phyloP scores from a whole-genome alignment of 306 rosid species.

The Crotalaria pallida region DNA sequence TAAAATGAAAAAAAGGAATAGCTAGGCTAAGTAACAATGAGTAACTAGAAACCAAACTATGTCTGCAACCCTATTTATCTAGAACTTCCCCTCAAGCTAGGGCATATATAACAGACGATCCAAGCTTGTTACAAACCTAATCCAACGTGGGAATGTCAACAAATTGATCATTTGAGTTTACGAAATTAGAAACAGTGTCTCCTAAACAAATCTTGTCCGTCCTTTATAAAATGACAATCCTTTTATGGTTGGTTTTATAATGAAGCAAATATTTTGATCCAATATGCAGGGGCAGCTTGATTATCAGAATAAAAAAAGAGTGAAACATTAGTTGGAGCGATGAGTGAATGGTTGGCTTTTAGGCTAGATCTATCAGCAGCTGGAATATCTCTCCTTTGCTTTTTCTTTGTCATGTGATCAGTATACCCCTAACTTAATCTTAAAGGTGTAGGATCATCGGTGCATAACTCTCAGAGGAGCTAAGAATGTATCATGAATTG shows the following conservation, averaged over 20 bases:
- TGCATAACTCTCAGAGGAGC: too few relatives aligned
- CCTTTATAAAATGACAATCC: not conserved
- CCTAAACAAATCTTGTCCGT: not conserved
- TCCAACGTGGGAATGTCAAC: not conserved
- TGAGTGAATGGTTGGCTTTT: not conserved
- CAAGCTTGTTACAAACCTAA: not conserved
- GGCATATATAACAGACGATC: too few relatives aligned
- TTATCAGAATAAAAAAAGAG: not conserved
- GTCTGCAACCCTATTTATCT: not conserved
- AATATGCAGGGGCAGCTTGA: not conserved
- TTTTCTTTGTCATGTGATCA: not conserved
- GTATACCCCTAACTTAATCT: not conserved
- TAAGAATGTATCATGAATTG: too few relatives aligned
- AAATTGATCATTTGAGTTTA: not conserved
- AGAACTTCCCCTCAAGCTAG: not conserved
- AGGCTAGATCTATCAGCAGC: not conserved
- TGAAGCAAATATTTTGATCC: not conserved
- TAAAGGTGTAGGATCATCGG: too few relatives aligned
- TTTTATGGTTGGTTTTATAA: not conserved
- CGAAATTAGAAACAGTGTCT: not conserved
- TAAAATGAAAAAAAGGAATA: not conserved
- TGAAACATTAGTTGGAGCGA: not conserved
- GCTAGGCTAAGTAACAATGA: not conserved
- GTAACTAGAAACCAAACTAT: not conserved
- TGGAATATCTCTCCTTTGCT: not conserved